Percentiles rank a stretch among this genome's conserved stretches.
Evolutionary conservation across 2,329 filamentous ascomycete genomes (phyloP).

Genomic region (Fusarium burgessii): DNA sequence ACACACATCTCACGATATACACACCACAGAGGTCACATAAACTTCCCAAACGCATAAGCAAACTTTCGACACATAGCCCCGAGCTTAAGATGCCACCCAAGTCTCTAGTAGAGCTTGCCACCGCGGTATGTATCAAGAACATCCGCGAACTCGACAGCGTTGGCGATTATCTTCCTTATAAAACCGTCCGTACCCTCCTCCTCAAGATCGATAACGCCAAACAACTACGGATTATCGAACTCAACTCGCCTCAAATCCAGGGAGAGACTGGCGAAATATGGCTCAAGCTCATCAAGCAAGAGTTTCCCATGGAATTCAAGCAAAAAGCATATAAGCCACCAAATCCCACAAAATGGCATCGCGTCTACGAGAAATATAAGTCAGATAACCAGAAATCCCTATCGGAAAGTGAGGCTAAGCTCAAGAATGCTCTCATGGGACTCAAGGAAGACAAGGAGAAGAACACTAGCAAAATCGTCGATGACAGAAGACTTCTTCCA

Average conservation of each 20-base stretch:
- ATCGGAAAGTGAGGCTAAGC: conserved; percentile 68
- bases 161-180: conserved; percentile 76
- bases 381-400: conserved; percentile 68
- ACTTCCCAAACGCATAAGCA: neutral
- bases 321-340: conserved; percentile 73
- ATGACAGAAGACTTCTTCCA: conserved; percentile 61
- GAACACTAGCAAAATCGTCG: conserved; percentile 69
- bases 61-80: neutral
- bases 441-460: conserved; percentile 69
- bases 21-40: neutral
- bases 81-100: conserved; percentile 55
- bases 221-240: conserved; percentile 81
- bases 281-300: conserved; percentile 80
- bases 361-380: conserved; percentile 79
- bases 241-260: conserved; percentile 80
- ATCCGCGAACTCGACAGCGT: conserved; percentile 73
- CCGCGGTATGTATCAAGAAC: conserved; percentile 64
- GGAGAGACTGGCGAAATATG: conserved; percentile 79
- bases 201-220: conserved; percentile 76
- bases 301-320: conserved; percentile 76
- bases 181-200: conserved; percentile 73
- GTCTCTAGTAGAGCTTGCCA: conserved; percentile 65
- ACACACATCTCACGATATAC: neutral
- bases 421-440: conserved; percentile 68
- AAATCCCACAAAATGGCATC: conserved; percentile 79